These are phyloP conservation scores for Fomitopsis serialis DNA, from an alignment of 768 basidiomycete genomes.

Conservation along the genomic window DNA sequence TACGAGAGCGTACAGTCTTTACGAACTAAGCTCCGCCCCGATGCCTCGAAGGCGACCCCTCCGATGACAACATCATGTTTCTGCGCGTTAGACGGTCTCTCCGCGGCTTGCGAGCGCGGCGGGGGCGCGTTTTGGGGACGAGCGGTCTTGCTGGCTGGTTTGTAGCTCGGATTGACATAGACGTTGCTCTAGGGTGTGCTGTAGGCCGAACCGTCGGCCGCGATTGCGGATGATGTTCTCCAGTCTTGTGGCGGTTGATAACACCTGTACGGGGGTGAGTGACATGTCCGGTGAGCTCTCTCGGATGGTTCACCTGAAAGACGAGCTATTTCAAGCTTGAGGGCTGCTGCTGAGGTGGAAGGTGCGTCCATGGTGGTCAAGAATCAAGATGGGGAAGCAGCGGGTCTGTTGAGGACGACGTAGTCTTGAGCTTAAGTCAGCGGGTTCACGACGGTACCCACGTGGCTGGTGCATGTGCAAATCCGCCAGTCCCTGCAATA, in stretches of 20 bases:
- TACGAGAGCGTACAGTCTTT: constrained; percentile 85
- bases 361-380: constrained; percentile 6
- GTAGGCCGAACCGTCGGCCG: constrained; percentile 23
- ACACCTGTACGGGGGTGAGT: constrained; percentile 41
- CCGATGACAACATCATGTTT: constrained; percentile 76
- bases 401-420: not conserved
- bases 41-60: constrained; percentile 84
- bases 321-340: constrained; percentile 30
- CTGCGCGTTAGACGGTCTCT: constrained; percentile 23
- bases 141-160: constrained; percentile 31
- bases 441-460: not conserved
- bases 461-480: no score
- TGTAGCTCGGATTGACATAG: constrained; percentile 64
- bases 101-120: not conserved
- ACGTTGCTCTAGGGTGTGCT: constrained; percentile 33
- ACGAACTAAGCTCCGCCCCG: constrained; percentile 78
- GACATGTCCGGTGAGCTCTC: not conserved
- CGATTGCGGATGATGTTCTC: constrained; percentile 21
- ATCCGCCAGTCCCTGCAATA: no score
- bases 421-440: not conserved
- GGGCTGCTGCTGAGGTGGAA: constrained; percentile 23
- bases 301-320: constrained; percentile 19
- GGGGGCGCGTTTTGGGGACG: constrained; percentile 1
- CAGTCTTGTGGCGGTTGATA: constrained; percentile 66
- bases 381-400: not conserved